Conservation (phyloP, 225 moss, liverwort and hornwort genomes). For the Neckera pumila region DNA sequence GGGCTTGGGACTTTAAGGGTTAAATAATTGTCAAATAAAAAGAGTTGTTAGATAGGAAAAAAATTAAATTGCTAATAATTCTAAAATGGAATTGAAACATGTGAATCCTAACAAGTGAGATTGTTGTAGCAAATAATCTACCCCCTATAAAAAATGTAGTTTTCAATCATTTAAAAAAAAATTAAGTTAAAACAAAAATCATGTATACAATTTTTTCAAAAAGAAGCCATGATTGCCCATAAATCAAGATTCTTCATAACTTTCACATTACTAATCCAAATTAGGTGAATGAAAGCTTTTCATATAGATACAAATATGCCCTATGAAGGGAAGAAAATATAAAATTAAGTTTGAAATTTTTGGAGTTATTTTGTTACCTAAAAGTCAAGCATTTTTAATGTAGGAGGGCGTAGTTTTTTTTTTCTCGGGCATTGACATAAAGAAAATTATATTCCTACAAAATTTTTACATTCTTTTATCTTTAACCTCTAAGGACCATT, state of each 20-base stretch:
- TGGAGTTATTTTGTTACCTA: fast-evolving
- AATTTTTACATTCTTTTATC: fast-evolving
- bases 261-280: neutral
- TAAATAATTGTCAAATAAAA: neutral
- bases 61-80: neutral
- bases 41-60: neutral
- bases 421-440: fast-evolving
- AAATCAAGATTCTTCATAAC: neutral
- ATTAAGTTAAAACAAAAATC: neutral
- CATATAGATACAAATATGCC: neutral
- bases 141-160: too few species aligned
- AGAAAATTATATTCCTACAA: too few species aligned
- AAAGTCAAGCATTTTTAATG: neutral
- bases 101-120: fast-evolving
- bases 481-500: too few species aligned
- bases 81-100: neutral
- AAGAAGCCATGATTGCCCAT: neutral
- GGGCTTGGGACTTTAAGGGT: too few species aligned
- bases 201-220: fast-evolving
- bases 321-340: fast-evolving
- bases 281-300: neutral
- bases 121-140: neutral
- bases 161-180: too few species aligned
- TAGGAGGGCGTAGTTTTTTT: too few species aligned
- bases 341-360: neutral